Conservation (phyloP, 495 filamentous ascomycete genomes). For the Aspergillus saccharolyticus region DNA sequence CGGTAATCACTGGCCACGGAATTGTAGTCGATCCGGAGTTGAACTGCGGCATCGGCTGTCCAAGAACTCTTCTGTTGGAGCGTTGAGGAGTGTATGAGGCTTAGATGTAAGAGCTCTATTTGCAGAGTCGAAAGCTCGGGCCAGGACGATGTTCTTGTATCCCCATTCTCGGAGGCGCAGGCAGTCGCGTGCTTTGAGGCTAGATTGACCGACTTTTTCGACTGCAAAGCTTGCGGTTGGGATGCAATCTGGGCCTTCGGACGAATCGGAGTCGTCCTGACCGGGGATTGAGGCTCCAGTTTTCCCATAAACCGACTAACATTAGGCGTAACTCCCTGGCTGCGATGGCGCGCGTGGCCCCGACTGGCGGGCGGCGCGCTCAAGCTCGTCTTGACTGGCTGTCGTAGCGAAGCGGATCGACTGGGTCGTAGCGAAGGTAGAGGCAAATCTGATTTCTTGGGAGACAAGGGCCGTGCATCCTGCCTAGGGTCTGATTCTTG, state of each 20-base stretch:
- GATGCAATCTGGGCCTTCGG: slow-evolving; percentile 56
- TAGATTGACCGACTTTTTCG: slow-evolving; percentile 58
- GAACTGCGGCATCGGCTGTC: slow-evolving; percentile 29
- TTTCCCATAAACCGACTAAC: slow-evolving; percentile 16
- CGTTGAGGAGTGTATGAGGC: slow-evolving; percentile 55
- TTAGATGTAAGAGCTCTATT: slow-evolving; percentile 67
- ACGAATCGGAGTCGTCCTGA: slow-evolving; percentile 21
- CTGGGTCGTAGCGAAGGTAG: slow-evolving; percentile 29
- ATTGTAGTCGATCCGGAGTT: slow-evolving; percentile 37
- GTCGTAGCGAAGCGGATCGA: slow-evolving; percentile 41
- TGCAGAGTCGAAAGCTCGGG: slow-evolving; percentile 61
- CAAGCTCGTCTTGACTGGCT: slow-evolving; percentile 22
- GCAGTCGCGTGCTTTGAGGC: slow-evolving; percentile 36
- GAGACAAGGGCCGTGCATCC: slow-evolving; percentile 23
- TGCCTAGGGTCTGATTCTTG: slow-evolving; percentile 14
- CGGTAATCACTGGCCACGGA: slow-evolving; percentile 33
- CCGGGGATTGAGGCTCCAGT: slow-evolving; percentile 9
- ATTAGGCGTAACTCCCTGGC: slow-evolving; percentile 27
- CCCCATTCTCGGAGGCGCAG: slow-evolving; percentile 7
- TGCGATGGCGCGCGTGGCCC: slow-evolving; percentile 35
- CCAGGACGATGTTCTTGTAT: slow-evolving; percentile 34
- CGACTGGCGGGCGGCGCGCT: slow-evolving; percentile 14
- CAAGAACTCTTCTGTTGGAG: slow-evolving; percentile 31
- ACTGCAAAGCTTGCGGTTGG: slow-evolving; percentile 65
- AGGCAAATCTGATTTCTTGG: slow-evolving; percentile 37